Evolutionary conservation across 306 rosid genomes (phyloP).

Genomic region (Comarum palustre): DNA sequence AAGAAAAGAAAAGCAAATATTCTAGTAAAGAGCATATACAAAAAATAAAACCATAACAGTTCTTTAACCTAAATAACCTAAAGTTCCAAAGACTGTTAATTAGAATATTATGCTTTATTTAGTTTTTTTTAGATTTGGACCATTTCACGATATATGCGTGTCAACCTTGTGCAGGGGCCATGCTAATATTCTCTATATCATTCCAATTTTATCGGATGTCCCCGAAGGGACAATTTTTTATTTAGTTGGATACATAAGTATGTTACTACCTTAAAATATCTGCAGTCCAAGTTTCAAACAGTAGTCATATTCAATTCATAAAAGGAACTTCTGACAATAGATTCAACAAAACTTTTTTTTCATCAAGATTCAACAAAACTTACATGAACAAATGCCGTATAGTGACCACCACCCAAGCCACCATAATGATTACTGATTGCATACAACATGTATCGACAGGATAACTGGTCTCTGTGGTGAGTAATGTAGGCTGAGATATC

Average conservation of each 20-base stretch:
- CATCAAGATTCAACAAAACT: no score
- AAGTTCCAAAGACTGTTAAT: not conserved
- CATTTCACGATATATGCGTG: no score
- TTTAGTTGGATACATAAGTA: not conserved
- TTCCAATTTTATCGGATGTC: no score
- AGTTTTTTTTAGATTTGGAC: no score
- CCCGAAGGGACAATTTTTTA: no score
- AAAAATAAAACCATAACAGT: not conserved
- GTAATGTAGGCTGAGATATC: slow-evolving; percentile 53
- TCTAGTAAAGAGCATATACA: not conserved
- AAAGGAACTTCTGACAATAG: not conserved
- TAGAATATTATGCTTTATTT: not conserved
- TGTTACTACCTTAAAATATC: not conserved
- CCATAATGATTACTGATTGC: slow-evolving; percentile 88
- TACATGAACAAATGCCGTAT: slow-evolving; percentile 78
- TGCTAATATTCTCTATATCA: no score
- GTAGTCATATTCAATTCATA: not conserved
- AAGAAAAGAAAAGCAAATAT: slow-evolving; percentile 1
- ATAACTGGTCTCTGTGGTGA: slow-evolving; percentile 28
- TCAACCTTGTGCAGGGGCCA: no score
- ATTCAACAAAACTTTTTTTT: no score
- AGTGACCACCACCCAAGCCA: slow-evolving; percentile 78
- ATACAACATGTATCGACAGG: slow-evolving; percentile 54
- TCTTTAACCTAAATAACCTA: not conserved
- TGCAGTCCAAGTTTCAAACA: not conserved